Percentiles rank a stretch among this genome's conserved stretches.
phyloP scores from a whole-genome alignment of 768 basidiomycete species.

The Hygrocybe coccinea region DNA sequence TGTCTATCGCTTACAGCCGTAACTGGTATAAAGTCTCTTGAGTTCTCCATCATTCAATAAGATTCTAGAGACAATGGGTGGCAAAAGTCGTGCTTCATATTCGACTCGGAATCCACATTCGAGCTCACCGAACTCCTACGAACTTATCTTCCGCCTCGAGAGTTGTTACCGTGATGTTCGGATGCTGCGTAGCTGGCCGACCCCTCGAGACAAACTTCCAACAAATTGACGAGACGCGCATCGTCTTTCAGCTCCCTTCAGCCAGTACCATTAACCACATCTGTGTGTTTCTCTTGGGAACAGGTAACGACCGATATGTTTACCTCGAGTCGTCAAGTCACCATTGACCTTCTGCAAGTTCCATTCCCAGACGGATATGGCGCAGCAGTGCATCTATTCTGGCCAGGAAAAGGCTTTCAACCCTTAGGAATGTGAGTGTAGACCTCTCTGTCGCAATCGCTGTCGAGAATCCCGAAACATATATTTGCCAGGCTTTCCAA shows the following conservation, averaged over 20 bases:
- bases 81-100: no score
- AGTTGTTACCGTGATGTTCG: slow-evolving; percentile 69
- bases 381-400: slow-evolving; percentile 79
- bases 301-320: slow-evolving; percentile 42
- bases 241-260: slow-evolving; percentile 66
- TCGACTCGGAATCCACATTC: no score
- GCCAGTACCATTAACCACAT: slow-evolving; percentile 79
- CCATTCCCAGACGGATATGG: slow-evolving; percentile 82
- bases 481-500: slow-evolving; percentile 69
- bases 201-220: slow-evolving; percentile 73
- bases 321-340: slow-evolving; percentile 3
- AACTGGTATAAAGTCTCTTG: no score
- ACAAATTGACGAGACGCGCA: slow-evolving; percentile 81
- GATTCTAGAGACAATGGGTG: no score
- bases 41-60: no score
- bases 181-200: slow-evolving; percentile 74
- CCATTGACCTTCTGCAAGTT: slow-evolving; percentile 35
- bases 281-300: slow-evolving; percentile 78
- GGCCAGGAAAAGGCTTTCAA: slow-evolving; percentile 85
- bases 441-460: no score
- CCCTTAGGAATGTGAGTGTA: slow-evolving; percentile 76
- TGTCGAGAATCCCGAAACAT: background rate
- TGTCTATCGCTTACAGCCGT: no score
- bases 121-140: no score
- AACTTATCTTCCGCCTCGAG: no score